These are phyloP conservation scores for Ulmus americana DNA, from an alignment of 331 rosid genomes.

Conservation along the genomic window DNA sequence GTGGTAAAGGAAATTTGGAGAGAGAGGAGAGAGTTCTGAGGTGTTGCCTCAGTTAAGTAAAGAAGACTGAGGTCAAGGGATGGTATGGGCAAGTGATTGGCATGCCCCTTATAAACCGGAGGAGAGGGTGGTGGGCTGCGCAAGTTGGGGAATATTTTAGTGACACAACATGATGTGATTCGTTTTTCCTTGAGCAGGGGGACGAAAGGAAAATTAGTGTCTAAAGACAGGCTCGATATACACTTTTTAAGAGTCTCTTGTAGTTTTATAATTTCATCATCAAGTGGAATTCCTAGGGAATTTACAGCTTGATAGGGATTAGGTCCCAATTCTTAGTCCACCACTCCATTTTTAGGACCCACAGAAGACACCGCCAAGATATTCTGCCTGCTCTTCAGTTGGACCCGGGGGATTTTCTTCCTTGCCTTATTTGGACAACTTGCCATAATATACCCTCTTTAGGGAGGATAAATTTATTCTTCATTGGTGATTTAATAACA, in stretches of 20 bases:
- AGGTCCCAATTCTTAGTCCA: conserved; percentile 49
- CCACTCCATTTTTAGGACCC: conserved; percentile 24
- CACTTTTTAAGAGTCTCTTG: conserved; percentile 20
- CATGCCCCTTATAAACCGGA: conserved; percentile 47
- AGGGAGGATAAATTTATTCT: conserved; percentile 12
- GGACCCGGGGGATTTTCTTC: conserved; percentile 20
- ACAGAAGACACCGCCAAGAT: conserved; percentile 26
- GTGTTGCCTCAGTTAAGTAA: neutral
- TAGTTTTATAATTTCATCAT: conserved; percentile 22
- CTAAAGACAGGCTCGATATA: conserved; percentile 11
- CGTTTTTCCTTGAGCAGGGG: conserved; percentile 25
- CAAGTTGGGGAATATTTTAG: conserved; percentile 51
- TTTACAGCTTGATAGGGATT: conserved; percentile 56
- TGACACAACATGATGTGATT: conserved; percentile 45
- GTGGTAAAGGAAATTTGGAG: neutral
- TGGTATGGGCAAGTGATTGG: conserved; percentile 27
- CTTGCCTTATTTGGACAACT: conserved; percentile 30
- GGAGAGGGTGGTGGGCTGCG: conserved; percentile 27
- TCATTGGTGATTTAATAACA: neutral
- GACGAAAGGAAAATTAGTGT: conserved; percentile 1
- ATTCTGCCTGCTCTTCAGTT: conserved; percentile 30
- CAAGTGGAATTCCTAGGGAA: conserved; percentile 35
- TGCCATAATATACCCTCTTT: conserved; percentile 25
- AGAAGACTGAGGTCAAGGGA: conserved; percentile 24
- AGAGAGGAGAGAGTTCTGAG: neutral